These are phyloP conservation scores for Didymella pinodella DNA, from an alignment of 2,329 filamentous ascomycete genomes.

Conservation along the genomic window DNA sequence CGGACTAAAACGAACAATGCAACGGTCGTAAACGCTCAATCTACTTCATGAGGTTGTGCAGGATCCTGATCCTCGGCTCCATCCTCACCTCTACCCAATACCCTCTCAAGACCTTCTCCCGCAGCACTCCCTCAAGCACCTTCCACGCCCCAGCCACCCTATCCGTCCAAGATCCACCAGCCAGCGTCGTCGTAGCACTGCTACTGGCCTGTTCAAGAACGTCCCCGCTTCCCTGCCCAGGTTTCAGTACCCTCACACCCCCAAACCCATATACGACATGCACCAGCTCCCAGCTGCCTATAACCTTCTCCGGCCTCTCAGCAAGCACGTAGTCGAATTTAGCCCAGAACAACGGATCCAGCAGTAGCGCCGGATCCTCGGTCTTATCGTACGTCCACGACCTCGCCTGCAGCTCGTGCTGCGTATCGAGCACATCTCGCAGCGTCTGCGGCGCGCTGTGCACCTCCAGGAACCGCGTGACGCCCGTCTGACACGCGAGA, in stretches of 20 bases:
- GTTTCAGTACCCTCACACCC: constrained; percentile 58
- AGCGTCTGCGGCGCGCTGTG: constrained; percentile 42
- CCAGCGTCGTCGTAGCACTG: constrained; percentile 26
- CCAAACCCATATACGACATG: constrained; percentile 61
- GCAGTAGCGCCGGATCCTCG: constrained; percentile 58
- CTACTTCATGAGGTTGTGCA: constrained; percentile 49
- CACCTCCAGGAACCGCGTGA: constrained; percentile 64
- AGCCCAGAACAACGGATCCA: constrained; percentile 63
- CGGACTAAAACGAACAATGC: neutral
- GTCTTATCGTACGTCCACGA: constrained; percentile 69
- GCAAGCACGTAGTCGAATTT: constrained; percentile 66
- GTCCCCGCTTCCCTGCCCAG: constrained; percentile 47
- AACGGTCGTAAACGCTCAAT: neutral
- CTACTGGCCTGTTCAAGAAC: constrained; percentile 25
- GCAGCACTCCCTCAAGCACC: constrained; percentile 46
- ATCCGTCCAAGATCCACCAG: constrained; percentile 26
- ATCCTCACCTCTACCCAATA: constrained; percentile 65
- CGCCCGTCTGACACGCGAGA: constrained; percentile 68
- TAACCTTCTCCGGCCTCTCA: constrained; percentile 59
- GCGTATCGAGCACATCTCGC: constrained; percentile 35
- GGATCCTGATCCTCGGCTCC: constrained; percentile 62
- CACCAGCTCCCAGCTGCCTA: constrained; percentile 62
- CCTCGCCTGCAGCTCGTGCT: constrained; percentile 28
- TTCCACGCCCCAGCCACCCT: constrained; percentile 37
- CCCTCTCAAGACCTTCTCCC: constrained; percentile 53